A percentile compares a stretch with the other conserved stretches of the same genome.
These are phyloP conservation scores for Tanacetum coccineum DNA, from an alignment of 129 eudicot species.

Conservation along the genomic window DNA sequence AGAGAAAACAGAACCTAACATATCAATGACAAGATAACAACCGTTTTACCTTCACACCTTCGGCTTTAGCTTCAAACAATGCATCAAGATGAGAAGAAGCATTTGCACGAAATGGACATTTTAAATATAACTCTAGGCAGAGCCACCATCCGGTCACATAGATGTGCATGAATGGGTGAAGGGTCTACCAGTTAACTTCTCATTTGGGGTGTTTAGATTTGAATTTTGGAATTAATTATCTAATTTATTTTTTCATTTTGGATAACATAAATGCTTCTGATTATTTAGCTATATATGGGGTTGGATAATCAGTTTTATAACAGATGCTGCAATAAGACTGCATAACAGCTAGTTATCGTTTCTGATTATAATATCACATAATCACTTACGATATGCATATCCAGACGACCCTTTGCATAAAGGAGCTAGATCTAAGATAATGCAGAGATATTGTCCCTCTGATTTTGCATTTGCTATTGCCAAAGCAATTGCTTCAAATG, in stretches of 20 bases:
- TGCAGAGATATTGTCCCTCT: constrained; percentile 47
- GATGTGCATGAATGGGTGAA: constrained; percentile 46
- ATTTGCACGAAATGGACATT: constrained; percentile 69
- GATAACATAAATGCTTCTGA: not conserved
- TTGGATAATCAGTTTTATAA: too few species aligned
- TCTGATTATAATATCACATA: not conserved
- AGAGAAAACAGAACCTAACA: not conserved
- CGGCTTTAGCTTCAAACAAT: constrained; percentile 86
- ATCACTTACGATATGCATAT: too few species aligned
- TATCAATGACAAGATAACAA: not conserved
- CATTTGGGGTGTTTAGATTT: too few species aligned
- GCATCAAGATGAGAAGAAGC: constrained; percentile 74
- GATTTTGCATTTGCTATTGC: constrained; percentile 85
- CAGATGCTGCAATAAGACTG: too few species aligned
- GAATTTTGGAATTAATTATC: not conserved
- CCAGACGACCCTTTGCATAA: too few species aligned
- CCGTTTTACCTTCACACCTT: constrained; percentile 89
- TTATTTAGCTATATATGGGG: not conserved
- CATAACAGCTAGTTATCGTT: not conserved
- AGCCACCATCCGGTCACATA: constrained; percentile 99
- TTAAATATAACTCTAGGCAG: constrained; percentile 86
- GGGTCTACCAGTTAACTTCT: too few species aligned
- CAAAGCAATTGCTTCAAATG: constrained; percentile 87
- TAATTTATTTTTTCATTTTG: not conserved
- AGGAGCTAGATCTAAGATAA: too few species aligned